A percentile compares a stretch with the other conserved stretches of the same genome.
Conservation (phyloP, 176 grass and related monocot genomes). For the Dendrocalamus sinicus region DNA sequence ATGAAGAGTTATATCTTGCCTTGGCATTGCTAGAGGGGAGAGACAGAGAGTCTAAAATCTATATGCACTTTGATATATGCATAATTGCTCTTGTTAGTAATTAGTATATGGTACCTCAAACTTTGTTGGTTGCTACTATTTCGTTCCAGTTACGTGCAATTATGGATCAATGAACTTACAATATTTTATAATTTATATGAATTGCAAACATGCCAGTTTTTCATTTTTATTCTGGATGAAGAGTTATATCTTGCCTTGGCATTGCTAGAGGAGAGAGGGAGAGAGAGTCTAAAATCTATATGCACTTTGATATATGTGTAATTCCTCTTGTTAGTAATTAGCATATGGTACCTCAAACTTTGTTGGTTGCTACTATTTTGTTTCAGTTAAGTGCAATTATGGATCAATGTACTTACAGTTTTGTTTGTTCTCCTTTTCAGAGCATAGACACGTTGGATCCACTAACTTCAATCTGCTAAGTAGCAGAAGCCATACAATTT, state of each 20-base stretch:
- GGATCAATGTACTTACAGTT: constrained; percentile 17
- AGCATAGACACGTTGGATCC: constrained; percentile 99
- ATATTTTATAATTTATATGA: constrained; percentile 26
- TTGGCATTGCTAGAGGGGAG: background rate
- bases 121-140: constrained; percentile 2
- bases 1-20: constrained; percentile 15
- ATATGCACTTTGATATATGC: background rate
- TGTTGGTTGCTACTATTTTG: background rate
- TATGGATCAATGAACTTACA: background rate
- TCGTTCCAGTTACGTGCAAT: background rate
- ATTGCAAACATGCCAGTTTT: background rate
- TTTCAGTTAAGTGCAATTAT: background rate
- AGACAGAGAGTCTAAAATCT: background rate
- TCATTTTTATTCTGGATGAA: constrained; percentile 4
- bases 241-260: background rate
- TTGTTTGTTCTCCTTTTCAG: constrained; percentile 50
- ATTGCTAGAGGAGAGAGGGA: background rate
- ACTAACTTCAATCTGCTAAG: constrained; percentile 98
- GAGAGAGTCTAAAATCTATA: background rate
- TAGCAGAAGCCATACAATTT: constrained; percentile 99
- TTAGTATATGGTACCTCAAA: background rate
- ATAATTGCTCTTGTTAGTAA: background rate
- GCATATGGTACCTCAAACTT: background rate
- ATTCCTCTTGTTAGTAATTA: background rate
- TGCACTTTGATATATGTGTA: background rate